These are phyloP conservation scores for Ceratobasidium sp. DNA, from an alignment of 1,284 basidiomycete genomes.

Conservation along the genomic window DNA sequence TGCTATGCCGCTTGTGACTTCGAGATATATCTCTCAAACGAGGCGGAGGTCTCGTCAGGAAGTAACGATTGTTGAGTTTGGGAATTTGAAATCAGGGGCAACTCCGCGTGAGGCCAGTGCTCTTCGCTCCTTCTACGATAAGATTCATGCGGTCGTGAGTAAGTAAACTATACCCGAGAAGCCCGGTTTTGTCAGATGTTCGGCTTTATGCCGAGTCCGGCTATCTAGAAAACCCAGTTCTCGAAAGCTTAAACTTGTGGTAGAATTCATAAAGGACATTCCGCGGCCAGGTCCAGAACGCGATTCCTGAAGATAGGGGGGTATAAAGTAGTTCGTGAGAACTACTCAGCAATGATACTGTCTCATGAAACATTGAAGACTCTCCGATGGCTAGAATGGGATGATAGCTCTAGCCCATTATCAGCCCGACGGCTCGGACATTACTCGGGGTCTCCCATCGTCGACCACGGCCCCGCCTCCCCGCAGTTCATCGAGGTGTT, in stretches of 20 bases:
- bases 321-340: conserved; percentile 11
- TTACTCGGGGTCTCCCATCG: too few relatives aligned
- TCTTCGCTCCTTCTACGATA: too few relatives aligned
- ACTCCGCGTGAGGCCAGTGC: too few relatives aligned
- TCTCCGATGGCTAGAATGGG: too few relatives aligned
- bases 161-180: background rate
- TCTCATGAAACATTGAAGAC: background rate
- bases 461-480: background rate
- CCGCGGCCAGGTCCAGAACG: background rate
- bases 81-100: too few relatives aligned
- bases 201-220: background rate
- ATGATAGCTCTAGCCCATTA: background rate
- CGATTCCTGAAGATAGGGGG: background rate
- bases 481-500: background rate
- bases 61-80: too few relatives aligned
- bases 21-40: too few relatives aligned
- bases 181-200: background rate
- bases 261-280: too few relatives aligned
- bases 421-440: too few relatives aligned
- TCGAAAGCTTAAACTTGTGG: background rate
- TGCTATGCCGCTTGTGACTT: too few relatives aligned
- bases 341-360: background rate
- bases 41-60: too few relatives aligned
- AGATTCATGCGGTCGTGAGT: background rate
- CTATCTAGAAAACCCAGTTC: background rate